phyloP scores from a whole-genome alignment of 108 stramenopile genomes.

The Cyclotella atomus region DNA sequence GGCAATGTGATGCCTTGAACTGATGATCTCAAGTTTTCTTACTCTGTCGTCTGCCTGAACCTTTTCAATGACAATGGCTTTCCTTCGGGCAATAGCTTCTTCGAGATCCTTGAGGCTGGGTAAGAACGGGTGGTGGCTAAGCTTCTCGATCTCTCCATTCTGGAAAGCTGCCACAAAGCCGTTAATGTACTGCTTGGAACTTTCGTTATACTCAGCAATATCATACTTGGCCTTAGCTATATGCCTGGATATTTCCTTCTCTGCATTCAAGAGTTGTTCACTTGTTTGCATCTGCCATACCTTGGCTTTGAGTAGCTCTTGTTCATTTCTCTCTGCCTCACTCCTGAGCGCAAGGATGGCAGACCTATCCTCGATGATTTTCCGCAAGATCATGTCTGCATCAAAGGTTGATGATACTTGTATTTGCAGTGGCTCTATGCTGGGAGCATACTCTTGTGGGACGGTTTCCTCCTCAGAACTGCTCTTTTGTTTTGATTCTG shows the following conservation, averaged over 20 bases:
- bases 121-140: conserved; percentile 31
- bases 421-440: conserved; percentile 18
- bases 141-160: conserved; percentile 32
- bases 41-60: conserved; percentile 42
- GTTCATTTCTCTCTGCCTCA: conserved; percentile 29
- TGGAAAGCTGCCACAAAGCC: conserved; percentile 36
- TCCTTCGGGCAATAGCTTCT: conserved; percentile 21
- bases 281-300: conserved; percentile 20
- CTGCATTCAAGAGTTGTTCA: conserved; percentile 3
- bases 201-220: conserved; percentile 33
- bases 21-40: conserved; percentile 24
- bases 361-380: conserved; percentile 41
- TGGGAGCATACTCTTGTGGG: background rate
- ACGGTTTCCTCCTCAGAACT: background rate
- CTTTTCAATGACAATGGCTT: conserved; percentile 42
- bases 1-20: conserved; percentile 18
- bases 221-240: conserved; percentile 31
- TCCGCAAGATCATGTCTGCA: conserved; percentile 38
- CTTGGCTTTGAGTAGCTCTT: conserved; percentile 39
- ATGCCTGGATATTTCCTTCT: conserved; percentile 27
- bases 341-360: conserved; percentile 34
- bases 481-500: background rate
- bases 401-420: conserved; percentile 24
- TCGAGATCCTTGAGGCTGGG: conserved; percentile 38
- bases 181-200: conserved; percentile 34